These are phyloP conservation scores for Geosiphon pyriformis DNA, from an alignment of 192 early-diverging fungal species.

Conservation along the genomic window DNA sequence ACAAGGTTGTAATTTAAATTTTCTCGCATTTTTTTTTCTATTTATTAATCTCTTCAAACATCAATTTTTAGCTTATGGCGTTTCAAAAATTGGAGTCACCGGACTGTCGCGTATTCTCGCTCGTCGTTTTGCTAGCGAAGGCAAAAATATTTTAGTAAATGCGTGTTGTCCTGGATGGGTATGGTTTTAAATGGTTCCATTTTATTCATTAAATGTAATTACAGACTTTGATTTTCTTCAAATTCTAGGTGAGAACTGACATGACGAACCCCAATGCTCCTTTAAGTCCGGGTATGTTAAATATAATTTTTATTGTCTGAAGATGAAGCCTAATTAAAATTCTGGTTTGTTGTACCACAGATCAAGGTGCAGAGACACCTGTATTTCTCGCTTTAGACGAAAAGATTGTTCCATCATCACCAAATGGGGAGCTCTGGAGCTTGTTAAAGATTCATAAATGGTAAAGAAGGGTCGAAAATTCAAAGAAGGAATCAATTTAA, in stretches of 20 bases:
- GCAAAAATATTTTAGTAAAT: slow-evolving; percentile 18
- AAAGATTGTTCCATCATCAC: not conserved
- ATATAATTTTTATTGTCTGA: not conserved
- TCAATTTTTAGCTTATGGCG: slow-evolving; percentile 11
- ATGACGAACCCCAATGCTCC: slow-evolving; percentile 5
- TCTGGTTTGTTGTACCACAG: not conserved
- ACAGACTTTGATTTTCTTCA: too few relatives aligned
- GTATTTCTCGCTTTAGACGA: slow-evolving; percentile 19
- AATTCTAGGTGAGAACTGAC: slow-evolving; percentile 17
- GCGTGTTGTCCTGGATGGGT: slow-evolving; percentile 23
- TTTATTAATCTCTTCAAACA: not conserved
- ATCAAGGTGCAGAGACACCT: slow-evolving; percentile 22
- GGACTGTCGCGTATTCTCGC: slow-evolving; percentile 2
- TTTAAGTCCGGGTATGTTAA: slow-evolving; percentile 8
- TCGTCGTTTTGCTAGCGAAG: slow-evolving; percentile 7
- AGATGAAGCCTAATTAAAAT: too few relatives aligned
- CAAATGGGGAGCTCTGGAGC: not conserved
- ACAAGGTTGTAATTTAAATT: slow-evolving; percentile 1
- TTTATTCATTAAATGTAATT: too few relatives aligned
- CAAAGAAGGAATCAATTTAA: too few relatives aligned
- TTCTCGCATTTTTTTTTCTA: not conserved
- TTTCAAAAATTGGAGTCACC: slow-evolving; percentile 4
- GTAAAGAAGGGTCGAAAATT: not conserved
- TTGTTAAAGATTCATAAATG: not conserved
- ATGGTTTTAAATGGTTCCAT: too few relatives aligned